These are phyloP conservation scores for Teratosphaeria gauchensis DNA, from an alignment of 2,329 filamentous ascomycete species.

Conservation along the genomic window DNA sequence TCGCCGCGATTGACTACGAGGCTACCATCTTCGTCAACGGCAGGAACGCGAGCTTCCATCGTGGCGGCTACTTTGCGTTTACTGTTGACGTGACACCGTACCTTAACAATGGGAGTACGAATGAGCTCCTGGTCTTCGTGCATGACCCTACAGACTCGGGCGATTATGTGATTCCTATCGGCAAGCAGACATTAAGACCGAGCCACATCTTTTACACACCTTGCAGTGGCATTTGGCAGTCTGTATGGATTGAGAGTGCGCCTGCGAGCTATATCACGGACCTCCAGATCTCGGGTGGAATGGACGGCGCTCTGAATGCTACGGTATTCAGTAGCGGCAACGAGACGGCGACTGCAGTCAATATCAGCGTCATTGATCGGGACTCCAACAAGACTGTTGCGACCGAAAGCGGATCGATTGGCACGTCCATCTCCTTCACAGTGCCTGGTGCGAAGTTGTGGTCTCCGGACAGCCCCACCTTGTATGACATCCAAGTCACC, in stretches of 20 bases:
- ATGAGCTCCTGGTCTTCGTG: conserved; percentile 50
- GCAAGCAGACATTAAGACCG: conserved; percentile 43
- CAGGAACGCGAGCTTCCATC: conserved; percentile 43
- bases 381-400: conserved; percentile 26
- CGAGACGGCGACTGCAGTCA: conserved; percentile 26
- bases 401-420: conserved; percentile 36
- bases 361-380: conserved; percentile 23
- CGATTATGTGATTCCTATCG: conserved; percentile 50
- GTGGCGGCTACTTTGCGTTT: conserved; percentile 51
- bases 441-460: conserved; percentile 50
- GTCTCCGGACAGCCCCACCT: conserved; percentile 52
- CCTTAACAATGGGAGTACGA: conserved; percentile 54
- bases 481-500: conserved; percentile 55
- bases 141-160: conserved; percentile 56
- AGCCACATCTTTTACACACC: conserved; percentile 63
- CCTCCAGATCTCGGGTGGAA: conserved; percentile 48
- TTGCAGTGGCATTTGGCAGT: conserved; percentile 67
- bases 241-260: conserved; percentile 61
- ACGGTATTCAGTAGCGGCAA: conserved; percentile 39
- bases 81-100: conserved; percentile 50
- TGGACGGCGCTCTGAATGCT: conserved; percentile 12
- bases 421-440: conserved; percentile 45
- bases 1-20: conserved; percentile 56
- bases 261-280: conserved; percentile 48
- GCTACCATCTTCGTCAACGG: conserved; percentile 49